A percentile compares a stretch with the other conserved stretches of the same genome.
Conservation (phyloP, 2,329 filamentous ascomycete genomes). For the Fusarium kyushuense region DNA sequence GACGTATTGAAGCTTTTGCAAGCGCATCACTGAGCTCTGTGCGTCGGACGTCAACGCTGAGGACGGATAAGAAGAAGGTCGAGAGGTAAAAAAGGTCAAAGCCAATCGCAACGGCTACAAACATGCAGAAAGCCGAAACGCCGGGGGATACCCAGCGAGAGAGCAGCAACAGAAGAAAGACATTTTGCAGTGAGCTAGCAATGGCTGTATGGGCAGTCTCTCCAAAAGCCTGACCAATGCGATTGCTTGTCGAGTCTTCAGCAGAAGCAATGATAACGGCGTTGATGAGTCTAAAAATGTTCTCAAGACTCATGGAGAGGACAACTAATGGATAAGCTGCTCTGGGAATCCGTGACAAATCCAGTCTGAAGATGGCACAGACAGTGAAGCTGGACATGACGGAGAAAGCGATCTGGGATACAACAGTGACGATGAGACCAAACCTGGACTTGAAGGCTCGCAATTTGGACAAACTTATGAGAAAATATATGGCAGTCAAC, state of each 20-base stretch:
- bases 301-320: constrained; percentile 80
- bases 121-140: constrained; percentile 80
- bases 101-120: constrained; percentile 78
- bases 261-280: constrained; percentile 78
- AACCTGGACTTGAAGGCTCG: constrained; percentile 80
- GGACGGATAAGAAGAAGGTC: constrained; percentile 82
- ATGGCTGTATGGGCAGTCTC: constrained; percentile 78
- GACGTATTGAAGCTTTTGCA: constrained; percentile 64
- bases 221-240: constrained; percentile 80
- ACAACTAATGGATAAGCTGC: constrained; percentile 83
- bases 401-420: constrained; percentile 76
- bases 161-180: constrained; percentile 73
- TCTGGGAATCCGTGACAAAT: constrained; percentile 79
- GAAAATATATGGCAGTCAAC: constrained; percentile 72
- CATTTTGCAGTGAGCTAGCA: constrained; percentile 75
- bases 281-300: constrained; percentile 83
- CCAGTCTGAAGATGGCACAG: constrained; percentile 79
- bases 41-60: constrained; percentile 82
- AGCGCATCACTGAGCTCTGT: constrained; percentile 81
- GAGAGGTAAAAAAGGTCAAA: constrained; percentile 84
- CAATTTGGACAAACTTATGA: constrained; percentile 74
- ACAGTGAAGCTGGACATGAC: constrained; percentile 84
- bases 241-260: constrained; percentile 74
- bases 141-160: constrained; percentile 76
- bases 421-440: constrained; percentile 77